Base-by-base conservation (phyloP, 805 yeast genomes). In the Wickerhamomyces rabaulensis region DNA sequence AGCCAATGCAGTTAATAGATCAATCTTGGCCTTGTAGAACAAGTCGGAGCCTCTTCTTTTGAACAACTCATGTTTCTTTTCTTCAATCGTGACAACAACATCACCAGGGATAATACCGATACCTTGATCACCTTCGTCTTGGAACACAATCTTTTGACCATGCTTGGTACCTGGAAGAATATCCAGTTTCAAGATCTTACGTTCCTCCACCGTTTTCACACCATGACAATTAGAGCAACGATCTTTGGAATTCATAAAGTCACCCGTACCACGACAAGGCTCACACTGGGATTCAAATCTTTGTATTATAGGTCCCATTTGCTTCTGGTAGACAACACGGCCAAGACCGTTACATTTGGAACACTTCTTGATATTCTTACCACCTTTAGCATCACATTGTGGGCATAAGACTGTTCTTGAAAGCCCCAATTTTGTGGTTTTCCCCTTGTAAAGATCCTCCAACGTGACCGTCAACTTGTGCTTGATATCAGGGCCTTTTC, bases 101-200 rank as follows among this genome's bases (percentile, higher is more conserved):
- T 84, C 87, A 2, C 91, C 91, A 0, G 90, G 85, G 3, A 75
- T 64, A 3, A 79, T 65, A 49, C 73, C 70, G 17, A 75, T 60
- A 0, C 80, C 84, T 60, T 83, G 85, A 56, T 84, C 90, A 0
- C 83, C 87, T 54, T 78, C 82, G 6, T 81, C 78, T n/a, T 73
- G 66, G 19, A 82, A 63, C 1, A 79, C 66, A 17, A 82, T 71
- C 40, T 68, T 64, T 50, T 79, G 80, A 0, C 82, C 80, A 42
- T 74, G 61, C 38, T 65, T 63, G 37, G 79, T 68, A 3, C 91
- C 91, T 3, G 81, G 79, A 16, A 74, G 71, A 3, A 82, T 68
- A n/a, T 65, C 65, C 9, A 83, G 71, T 41, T 73, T 71, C 26
- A 84, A 62, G 9, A 82, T 69, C 48, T 76, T 77, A 29, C 75